A percentile compares a stretch with the other conserved stretches of the same genome.
phyloP scores from a whole-genome alignment of 352 stramenopile genomes.

The Peronospora farinosa region DNA sequence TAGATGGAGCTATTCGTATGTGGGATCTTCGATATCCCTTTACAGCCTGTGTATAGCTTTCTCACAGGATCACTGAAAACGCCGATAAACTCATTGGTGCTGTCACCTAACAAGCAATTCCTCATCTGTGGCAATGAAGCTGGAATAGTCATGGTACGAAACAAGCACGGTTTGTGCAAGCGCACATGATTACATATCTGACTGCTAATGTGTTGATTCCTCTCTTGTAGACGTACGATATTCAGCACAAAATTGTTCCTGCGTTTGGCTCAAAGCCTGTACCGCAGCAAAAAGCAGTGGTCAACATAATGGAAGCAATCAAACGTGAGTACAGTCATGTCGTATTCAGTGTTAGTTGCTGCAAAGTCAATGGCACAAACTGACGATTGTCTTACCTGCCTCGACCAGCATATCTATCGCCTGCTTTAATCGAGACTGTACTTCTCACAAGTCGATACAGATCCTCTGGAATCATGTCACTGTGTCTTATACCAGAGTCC shows the following conservation, averaged over 20 bases:
- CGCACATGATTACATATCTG: not conserved
- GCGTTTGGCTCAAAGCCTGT: slow-evolving; percentile 59
- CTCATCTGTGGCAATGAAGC: slow-evolving; percentile 58
- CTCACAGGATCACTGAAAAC: slow-evolving; percentile 31
- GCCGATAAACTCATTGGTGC: slow-evolving; percentile 41
- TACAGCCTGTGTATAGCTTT: slow-evolving; percentile 49
- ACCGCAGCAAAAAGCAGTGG: slow-evolving; percentile 37
- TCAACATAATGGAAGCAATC: slow-evolving; percentile 46
- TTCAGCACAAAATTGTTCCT: slow-evolving; percentile 50
- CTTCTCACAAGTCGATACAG: slow-evolving; percentile 27
- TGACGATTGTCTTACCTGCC: slow-evolving; percentile 5
- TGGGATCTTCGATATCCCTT: slow-evolving; percentile 54
- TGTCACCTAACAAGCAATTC: slow-evolving; percentile 41
- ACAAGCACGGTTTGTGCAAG: not conserved
- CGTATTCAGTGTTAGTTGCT: not conserved
- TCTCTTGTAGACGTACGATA: slow-evolving; percentile 49
- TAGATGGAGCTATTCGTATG: slow-evolving; percentile 56
- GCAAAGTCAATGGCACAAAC: not conserved
- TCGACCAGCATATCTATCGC: slow-evolving; percentile 26
- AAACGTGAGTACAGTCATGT: slow-evolving; percentile 30
- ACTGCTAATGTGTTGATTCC: slow-evolving; percentile 1
- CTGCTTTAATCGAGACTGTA: slow-evolving; percentile 22
- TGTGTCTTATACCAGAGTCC: slow-evolving; percentile 32
- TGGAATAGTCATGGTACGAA: slow-evolving; percentile 46
- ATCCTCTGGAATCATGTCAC: slow-evolving; percentile 36